Conservation (phyloP, 177 flowering plant species). For the Vitis hybrid region DNA sequence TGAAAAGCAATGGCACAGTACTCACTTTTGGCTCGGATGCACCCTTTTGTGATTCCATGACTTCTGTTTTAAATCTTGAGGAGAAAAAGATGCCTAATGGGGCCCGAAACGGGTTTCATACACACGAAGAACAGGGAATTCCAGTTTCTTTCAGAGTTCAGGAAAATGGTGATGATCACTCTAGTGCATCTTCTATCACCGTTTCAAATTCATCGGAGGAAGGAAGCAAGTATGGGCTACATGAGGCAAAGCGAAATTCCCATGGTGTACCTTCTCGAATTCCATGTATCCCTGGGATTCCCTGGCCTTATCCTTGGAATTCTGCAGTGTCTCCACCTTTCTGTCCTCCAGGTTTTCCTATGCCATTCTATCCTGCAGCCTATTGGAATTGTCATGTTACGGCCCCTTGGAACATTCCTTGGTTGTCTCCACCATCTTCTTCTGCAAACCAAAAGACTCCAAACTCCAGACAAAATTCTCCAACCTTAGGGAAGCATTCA, state of each 20-base stretch:
- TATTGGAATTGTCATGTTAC: slow-evolving; percentile 58
- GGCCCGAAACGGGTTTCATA: slow-evolving; percentile 31
- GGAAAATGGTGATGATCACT: slow-evolving; percentile 45
- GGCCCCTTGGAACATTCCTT: slow-evolving; percentile 55
- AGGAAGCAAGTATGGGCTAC: slow-evolving; percentile 21
- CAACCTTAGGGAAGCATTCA: slow-evolving; percentile 69
- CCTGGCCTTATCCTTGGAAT: slow-evolving; percentile 75
- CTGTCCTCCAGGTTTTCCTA: slow-evolving; percentile 46
- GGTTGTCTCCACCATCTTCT: slow-evolving; percentile 41
- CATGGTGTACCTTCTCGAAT: slow-evolving; percentile 49
- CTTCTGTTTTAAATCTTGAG: slow-evolving; percentile 44
- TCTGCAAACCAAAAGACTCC: slow-evolving; percentile 27
- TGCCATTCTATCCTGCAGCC: slow-evolving; percentile 53
- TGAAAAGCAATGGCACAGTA: slow-evolving; percentile 46
- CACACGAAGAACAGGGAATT: slow-evolving; percentile 27
- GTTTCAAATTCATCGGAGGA: slow-evolving; percentile 41
- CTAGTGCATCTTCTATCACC: slow-evolving; percentile 42
- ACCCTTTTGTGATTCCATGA: slow-evolving; percentile 54
- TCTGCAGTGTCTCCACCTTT: slow-evolving; percentile 49
- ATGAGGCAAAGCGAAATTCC: slow-evolving; percentile 28
- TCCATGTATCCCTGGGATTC: slow-evolving; percentile 52
- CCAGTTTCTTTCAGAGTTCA: slow-evolving; percentile 25
- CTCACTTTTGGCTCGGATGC: slow-evolving; percentile 54
- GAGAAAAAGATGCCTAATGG: slow-evolving; percentile 34
- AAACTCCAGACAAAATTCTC: slow-evolving; percentile 33